Base-by-base conservation (phyloP, 768 basidiomycete species). In the Russula abietina region DNA sequence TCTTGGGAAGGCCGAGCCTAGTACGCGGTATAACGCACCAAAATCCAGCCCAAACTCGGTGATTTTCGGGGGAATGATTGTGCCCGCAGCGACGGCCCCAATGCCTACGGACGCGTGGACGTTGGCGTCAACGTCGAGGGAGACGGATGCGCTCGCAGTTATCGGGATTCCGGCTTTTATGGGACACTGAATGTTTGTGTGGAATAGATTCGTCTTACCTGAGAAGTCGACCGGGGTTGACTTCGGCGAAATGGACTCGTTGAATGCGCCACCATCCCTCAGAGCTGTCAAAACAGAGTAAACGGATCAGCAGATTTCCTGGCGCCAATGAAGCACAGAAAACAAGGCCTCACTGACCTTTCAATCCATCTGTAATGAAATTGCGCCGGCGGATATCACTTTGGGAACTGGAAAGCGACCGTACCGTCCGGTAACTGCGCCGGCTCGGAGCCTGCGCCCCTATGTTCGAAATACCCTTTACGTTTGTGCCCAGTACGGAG, bases 31-130 rank as follows among this genome's bases (percentile, higher is more conserved):
- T 41, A 22, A 19, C 64, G 16, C 10, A 65, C 64, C 64, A 26
- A 43, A 30, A 43, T 55, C 6, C 19, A 65, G 26, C 10, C 36
- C 64, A 32, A 61, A 49, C 9, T 65, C 39, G 12, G 46, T 19
- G 22, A 65, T 43, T 1, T 56, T 61, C 4, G 64, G 64, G 1
- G 64, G 64, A 38, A 61, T 17, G 26, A 65, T 19, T 28, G 55
- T 61, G 17, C 64, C 64, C 0, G 64, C 49, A 2, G 59, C 60
- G 36, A 61, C 46, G 17, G 14, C 59, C 10, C 64, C 55, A 11
- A 65, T 16, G 38, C 38, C 39, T 19, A 65, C 52, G 16, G 26
- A 4, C 26, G 9, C 26, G 10, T 55, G 26, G 26, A 61, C 33
- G 7, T 52, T 26, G 9, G 55, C 43, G 24, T 46, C 39, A 6